Evolutionary conservation across 2,329 filamentous ascomycete genomes (phyloP).

Genomic region (Bipolaris zeicola): DNA sequence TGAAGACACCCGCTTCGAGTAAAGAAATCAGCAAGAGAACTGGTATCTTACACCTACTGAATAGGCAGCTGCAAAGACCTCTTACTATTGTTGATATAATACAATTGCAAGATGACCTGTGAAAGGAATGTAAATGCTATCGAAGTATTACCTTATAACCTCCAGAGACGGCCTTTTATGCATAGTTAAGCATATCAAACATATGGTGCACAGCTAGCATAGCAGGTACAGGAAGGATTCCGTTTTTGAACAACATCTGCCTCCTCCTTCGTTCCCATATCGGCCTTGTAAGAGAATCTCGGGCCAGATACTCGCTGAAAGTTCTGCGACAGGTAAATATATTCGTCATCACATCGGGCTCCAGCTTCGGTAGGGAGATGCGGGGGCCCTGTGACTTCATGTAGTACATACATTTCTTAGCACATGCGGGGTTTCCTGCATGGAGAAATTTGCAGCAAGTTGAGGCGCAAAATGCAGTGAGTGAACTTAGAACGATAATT

Average conservation of each 20-base stretch:
- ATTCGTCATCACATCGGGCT: conserved; percentile 9
- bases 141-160: conserved; percentile 14
- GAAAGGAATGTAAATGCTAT: no score
- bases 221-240: conserved; percentile 12
- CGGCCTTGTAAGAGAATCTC: conserved; percentile 1
- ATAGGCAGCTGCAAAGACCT: conserved; percentile 15
- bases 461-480: no score
- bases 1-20: no score
- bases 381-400: conserved; percentile 7
- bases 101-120: no score
- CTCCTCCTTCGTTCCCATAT: conserved; percentile 4
- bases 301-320: conserved; percentile 10
- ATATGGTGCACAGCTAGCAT: conserved; percentile 15
- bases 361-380: conserved; percentile 8
- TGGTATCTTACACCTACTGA: no score
- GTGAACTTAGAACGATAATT: no score
- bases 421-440: no score
- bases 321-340: conserved; percentile 8
- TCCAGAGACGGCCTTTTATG: conserved; percentile 14
- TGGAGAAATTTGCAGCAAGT: no score
- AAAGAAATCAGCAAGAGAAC: no score
- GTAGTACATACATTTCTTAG: conserved; percentile 6
- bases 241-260: conserved; percentile 7
- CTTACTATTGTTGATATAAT: conserved; percentile 15
- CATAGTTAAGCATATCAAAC: conserved; percentile 10